Conservation (phyloP, 352 stramenopile genomes). For the Phytophthora capsici region DNA sequence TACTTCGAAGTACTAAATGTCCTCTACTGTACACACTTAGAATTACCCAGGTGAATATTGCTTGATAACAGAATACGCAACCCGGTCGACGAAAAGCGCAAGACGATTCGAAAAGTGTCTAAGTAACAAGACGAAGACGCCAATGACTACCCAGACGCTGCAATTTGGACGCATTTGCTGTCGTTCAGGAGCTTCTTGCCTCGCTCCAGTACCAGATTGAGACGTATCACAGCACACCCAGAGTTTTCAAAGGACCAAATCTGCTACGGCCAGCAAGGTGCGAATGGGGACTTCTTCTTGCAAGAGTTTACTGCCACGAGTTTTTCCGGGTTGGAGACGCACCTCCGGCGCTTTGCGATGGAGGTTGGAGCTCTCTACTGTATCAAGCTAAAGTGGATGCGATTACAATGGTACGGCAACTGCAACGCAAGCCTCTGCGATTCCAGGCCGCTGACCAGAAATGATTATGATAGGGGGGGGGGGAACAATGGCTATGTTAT, state of each 20-base stretch:
- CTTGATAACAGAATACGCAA: too few species aligned
- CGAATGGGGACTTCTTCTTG: conserved; percentile 40
- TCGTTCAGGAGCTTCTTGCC: conserved; percentile 50
- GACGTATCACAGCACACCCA: conserved; percentile 48
- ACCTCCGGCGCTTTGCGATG: conserved; percentile 34
- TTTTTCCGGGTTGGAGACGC: conserved; percentile 32
- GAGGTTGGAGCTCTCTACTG: conserved; percentile 28
- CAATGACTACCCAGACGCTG: conserved; percentile 32
- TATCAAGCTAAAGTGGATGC: conserved; percentile 15
- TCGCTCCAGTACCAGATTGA: conserved; percentile 48
- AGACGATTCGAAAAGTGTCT: too few species aligned
- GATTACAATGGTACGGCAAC: conserved; percentile 5
- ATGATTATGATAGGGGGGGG: too few species aligned
- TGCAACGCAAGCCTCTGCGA: conserved; percentile 11
- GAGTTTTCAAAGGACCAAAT: conserved; percentile 50
- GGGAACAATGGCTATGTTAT: too few species aligned
- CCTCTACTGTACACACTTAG: too few species aligned
- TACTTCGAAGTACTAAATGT: too few species aligned
- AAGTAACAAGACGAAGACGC: not conserved
- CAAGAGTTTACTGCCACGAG: conserved; percentile 26
- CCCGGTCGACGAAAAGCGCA: too few species aligned
- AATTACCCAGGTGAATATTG: too few species aligned
- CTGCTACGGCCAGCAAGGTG: conserved; percentile 50
- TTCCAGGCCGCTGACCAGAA: too few species aligned
- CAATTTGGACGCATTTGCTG: conserved; percentile 68